These are phyloP conservation scores for Pinus albicaulis DNA, from an alignment of 75 land plant genomes.

Conservation along the genomic window DNA sequence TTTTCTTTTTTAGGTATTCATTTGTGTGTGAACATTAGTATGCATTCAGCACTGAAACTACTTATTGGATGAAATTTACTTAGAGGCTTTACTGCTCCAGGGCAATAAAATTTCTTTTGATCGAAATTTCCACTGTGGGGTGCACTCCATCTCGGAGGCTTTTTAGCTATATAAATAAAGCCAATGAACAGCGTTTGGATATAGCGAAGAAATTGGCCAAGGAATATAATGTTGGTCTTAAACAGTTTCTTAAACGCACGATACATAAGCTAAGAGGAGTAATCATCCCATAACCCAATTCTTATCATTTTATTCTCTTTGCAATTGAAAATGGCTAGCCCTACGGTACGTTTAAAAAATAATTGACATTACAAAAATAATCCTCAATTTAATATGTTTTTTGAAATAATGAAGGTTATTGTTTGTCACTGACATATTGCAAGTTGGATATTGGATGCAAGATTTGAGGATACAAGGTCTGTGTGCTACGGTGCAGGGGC, in stretches of 20 bases:
- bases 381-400: background rate
- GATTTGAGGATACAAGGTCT: too few species aligned
- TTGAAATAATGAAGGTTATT: too few species aligned
- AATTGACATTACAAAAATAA: background rate
- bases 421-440: too few species aligned
- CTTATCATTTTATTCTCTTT: background rate
- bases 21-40: background rate
- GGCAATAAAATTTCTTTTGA: conserved; percentile 3
- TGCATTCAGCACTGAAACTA: too few species aligned
- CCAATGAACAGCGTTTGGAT: background rate
- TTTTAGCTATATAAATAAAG: background rate
- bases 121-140: background rate
- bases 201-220: background rate
- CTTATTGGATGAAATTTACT: background rate
- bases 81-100: background rate
- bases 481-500: background rate
- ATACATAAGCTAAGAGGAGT: background rate
- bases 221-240: background rate
- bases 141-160: background rate
- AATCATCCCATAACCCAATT: background rate
- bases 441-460: too few species aligned
- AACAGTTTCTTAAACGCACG: background rate
- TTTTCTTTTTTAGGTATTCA: background rate
- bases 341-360: background rate
- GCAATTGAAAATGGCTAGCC: background rate